phyloP scores from a whole-genome alignment of 352 stramenopile species.

The Pythium aristosporum region DNA sequence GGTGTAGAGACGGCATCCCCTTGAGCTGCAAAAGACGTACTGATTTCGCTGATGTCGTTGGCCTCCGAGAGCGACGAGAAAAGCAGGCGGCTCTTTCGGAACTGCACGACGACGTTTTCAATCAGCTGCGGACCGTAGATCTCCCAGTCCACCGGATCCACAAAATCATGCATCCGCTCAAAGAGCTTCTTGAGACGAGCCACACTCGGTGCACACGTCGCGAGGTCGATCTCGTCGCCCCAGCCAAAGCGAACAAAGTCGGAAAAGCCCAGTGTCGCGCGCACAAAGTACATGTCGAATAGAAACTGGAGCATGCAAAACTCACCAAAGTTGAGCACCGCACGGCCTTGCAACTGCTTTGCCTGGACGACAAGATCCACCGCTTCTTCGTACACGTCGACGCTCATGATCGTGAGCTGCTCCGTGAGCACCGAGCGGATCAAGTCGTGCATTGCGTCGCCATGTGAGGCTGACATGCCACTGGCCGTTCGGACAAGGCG shows the following conservation, averaged over 20 bases:
- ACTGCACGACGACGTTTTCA: constrained; percentile 85
- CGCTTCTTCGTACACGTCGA: constrained; percentile 65
- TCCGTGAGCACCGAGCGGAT: constrained; percentile 74
- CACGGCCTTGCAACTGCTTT: constrained; percentile 44
- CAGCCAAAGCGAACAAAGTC: constrained; percentile 88
- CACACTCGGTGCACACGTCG: constrained; percentile 52
- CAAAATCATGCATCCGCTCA: constrained; percentile 77
- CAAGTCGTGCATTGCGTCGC: constrained; percentile 57
- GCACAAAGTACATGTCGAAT: constrained; percentile 90
- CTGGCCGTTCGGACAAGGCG: constrained; percentile 47
- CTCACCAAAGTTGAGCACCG: constrained; percentile 79
- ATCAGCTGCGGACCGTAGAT: constrained; percentile 86
- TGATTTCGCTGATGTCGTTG: constrained; percentile 85
- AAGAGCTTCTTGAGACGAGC: constrained; percentile 63
- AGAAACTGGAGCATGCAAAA: constrained; percentile 84
- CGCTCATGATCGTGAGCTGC: constrained; percentile 74
- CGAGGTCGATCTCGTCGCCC: constrained; percentile 73
- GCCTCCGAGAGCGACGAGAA: constrained; percentile 83
- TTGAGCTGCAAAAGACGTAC: constrained; percentile 36
- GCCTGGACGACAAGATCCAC: constrained; percentile 59
- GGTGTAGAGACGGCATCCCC: background rate
- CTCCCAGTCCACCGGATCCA: constrained; percentile 88
- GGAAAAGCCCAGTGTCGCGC: constrained; percentile 77
- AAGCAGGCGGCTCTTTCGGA: constrained; percentile 80
- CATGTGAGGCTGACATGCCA: constrained; percentile 41